phyloP scores from a whole-genome alignment of 192 early-diverging fungal species.

The Coemansia sp. region DNA sequence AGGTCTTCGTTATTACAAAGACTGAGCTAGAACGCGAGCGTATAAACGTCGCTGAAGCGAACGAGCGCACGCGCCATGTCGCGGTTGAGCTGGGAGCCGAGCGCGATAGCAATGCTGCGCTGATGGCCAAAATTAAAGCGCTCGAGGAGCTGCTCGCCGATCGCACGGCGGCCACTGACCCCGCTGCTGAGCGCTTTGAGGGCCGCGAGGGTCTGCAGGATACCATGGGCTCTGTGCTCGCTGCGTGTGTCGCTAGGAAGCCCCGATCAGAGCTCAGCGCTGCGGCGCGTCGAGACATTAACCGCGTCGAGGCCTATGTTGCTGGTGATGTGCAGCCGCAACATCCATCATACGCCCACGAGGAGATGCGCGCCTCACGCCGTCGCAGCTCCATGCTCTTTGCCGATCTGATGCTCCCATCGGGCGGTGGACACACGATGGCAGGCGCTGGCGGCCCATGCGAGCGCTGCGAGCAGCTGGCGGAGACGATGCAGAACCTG shows the following conservation, averaged over 20 bases:
- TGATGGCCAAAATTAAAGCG: constrained; percentile 18
- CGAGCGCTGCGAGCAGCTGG: constrained; percentile 42
- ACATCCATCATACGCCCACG: constrained; percentile 9
- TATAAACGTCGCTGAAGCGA: constrained; percentile 5
- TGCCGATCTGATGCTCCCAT: constrained; percentile 36
- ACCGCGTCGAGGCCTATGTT: neutral
- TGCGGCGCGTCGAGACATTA: neutral
- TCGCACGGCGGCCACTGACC: neutral
- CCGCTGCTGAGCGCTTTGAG: constrained; percentile 8
- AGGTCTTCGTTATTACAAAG: neutral
- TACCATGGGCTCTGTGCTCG: constrained; percentile 3
- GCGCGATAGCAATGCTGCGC: neutral
- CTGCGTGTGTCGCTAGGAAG: neutral
- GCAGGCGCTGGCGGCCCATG: constrained; percentile 7
- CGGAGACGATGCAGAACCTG: constrained; percentile 37
- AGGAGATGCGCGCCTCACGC: constrained; percentile 33
- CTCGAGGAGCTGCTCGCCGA: constrained; percentile 9
- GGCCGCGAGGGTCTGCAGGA: neutral
- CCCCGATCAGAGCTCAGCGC: neutral
- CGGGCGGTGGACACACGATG: neutral
- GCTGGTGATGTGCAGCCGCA: neutral
- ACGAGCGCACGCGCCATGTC: neutral
- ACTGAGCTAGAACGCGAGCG: constrained; percentile 5
- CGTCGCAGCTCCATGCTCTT: constrained; percentile 51
- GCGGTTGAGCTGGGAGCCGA: constrained; percentile 10